These are phyloP conservation scores for Kalmanozyma brasiliensis DNA, from an alignment of 1,284 basidiomycete species.

Conservation along the genomic window DNA sequence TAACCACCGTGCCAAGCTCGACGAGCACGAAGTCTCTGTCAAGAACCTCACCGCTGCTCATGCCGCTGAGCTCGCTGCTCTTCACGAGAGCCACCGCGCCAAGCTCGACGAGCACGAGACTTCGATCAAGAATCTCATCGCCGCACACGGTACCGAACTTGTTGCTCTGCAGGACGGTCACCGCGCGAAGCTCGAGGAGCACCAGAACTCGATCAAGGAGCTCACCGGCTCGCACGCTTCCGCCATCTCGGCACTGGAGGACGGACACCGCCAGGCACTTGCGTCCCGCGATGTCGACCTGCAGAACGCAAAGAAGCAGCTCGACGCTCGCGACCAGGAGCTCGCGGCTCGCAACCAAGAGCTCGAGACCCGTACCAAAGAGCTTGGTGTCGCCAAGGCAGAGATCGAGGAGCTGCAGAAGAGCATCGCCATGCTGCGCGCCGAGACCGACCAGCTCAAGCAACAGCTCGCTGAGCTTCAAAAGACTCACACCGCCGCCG, in stretches of 20 bases:
- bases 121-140: slow-evolving; percentile 12
- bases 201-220: slow-evolving; percentile 16
- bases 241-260: slow-evolving; percentile 20
- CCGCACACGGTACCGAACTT: slow-evolving; percentile 18
- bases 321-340: slow-evolving; percentile 16
- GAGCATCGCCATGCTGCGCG: slow-evolving; percentile 27
- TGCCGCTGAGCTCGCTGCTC: slow-evolving; percentile 11
- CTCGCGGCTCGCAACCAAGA: slow-evolving; percentile 3
- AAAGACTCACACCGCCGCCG: slow-evolving; percentile 25
- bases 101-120: slow-evolving; percentile 10
- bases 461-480: slow-evolving; percentile 31
- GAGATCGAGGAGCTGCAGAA: slow-evolving; percentile 43
- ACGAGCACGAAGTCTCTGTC: slow-evolving; percentile 10
- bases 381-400: slow-evolving; percentile 25
- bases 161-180: slow-evolving; percentile 19
- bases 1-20: slow-evolving; percentile 10
- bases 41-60: slow-evolving; percentile 12
- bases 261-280: slow-evolving; percentile 27
- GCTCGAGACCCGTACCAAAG: slow-evolving; percentile 17
- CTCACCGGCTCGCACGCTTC: slow-evolving; percentile 19
- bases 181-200: slow-evolving; percentile 18
- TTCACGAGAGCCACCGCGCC: slow-evolving; percentile 12
- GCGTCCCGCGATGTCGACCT: slow-evolving; percentile 20
- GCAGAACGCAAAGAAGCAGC: slow-evolving; percentile 10
- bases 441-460: slow-evolving; percentile 37